Percentiles rank a stretch among this genome's conserved stretches.
These are phyloP conservation scores for Talaromyces atroroseus DNA, from an alignment of 2,329 filamentous ascomycete species.

Conservation along the genomic window DNA sequence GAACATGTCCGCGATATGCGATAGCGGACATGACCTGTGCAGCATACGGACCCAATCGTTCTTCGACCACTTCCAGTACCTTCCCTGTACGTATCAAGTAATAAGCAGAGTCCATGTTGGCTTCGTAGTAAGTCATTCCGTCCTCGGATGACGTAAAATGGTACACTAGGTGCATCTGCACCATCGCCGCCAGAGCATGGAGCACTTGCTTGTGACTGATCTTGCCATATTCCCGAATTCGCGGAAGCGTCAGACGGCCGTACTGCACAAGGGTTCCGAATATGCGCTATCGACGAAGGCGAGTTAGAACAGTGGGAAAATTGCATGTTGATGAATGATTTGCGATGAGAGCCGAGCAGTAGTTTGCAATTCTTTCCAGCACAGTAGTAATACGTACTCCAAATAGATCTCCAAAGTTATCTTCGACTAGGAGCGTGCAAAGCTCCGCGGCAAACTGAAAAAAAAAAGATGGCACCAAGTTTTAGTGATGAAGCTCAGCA, in stretches of 20 bases:
- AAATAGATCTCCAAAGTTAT: slow-evolving; percentile 85
- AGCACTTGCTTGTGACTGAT: slow-evolving; percentile 70
- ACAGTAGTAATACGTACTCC: slow-evolving; percentile 58
- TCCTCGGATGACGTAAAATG: slow-evolving; percentile 62
- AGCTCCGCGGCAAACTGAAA: slow-evolving; percentile 71
- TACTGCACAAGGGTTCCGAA: slow-evolving; percentile 71
- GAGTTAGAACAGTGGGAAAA: slow-evolving; percentile 4
- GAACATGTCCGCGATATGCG: slow-evolving; percentile 70
- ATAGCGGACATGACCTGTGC: slow-evolving; percentile 69
- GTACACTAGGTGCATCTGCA: slow-evolving; percentile 82
- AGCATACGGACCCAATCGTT: slow-evolving; percentile 68
- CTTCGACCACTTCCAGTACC: slow-evolving; percentile 69
- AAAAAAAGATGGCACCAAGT: slow-evolving; percentile 14
- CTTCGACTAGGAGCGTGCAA: slow-evolving; percentile 80
- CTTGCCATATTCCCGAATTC: slow-evolving; percentile 66
- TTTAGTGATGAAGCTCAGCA: slow-evolving; percentile 7
- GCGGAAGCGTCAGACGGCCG: slow-evolving; percentile 67
- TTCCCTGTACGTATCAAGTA: slow-evolving; percentile 75
- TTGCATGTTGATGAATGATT: not conserved
- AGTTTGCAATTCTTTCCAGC: not conserved
- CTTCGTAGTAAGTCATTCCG: slow-evolving; percentile 70
- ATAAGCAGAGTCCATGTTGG: slow-evolving; percentile 75
- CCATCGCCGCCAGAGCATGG: slow-evolving; percentile 74
- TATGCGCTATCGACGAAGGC: slow-evolving; percentile 60
- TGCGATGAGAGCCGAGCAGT: not conserved